Evolutionary conservation across 2,329 filamentous ascomycete species (phyloP).

Genomic region (Aspergillus felis): DNA sequence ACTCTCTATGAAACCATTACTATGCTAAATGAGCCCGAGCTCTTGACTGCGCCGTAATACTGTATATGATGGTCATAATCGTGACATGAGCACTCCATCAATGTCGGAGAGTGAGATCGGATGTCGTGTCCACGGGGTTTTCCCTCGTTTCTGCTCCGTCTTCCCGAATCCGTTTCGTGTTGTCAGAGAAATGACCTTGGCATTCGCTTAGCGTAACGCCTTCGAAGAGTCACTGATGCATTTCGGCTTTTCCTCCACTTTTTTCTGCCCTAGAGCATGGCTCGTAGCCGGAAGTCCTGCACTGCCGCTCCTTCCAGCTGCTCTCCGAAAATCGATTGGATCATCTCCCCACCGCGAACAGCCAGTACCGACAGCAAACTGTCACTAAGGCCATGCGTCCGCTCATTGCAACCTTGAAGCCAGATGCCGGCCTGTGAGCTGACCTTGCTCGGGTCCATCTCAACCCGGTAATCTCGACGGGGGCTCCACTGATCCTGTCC

Average conservation of each 20-base stretch:
- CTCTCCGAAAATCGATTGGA: conserved; percentile 66
- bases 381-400: conserved; percentile 83
- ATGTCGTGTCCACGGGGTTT: background rate
- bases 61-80: background rate
- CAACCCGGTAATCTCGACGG: conserved; percentile 71
- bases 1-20: background rate
- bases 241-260: background rate
- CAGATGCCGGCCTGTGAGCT: conserved; percentile 74
- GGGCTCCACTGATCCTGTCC: conserved; percentile 60
- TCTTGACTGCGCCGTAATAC: background rate
- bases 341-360: conserved; percentile 71
- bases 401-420: conserved; percentile 92
- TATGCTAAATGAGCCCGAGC: background rate
- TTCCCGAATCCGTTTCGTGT: background rate
- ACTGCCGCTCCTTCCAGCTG: conserved; percentile 27
- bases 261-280: conserved; percentile 27
- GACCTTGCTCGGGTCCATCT: conserved; percentile 66
- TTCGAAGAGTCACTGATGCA: background rate
- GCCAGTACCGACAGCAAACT: conserved; percentile 75
- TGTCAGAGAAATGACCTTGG: background rate
- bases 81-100: background rate
- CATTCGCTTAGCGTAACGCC: background rate
- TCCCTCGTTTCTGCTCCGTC: background rate
- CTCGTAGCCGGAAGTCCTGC: conserved; percentile 31
- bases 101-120: background rate